Base-by-base conservation (phyloP, 495 filamentous ascomycete genomes). In the Rhypophila decipiens region DNA sequence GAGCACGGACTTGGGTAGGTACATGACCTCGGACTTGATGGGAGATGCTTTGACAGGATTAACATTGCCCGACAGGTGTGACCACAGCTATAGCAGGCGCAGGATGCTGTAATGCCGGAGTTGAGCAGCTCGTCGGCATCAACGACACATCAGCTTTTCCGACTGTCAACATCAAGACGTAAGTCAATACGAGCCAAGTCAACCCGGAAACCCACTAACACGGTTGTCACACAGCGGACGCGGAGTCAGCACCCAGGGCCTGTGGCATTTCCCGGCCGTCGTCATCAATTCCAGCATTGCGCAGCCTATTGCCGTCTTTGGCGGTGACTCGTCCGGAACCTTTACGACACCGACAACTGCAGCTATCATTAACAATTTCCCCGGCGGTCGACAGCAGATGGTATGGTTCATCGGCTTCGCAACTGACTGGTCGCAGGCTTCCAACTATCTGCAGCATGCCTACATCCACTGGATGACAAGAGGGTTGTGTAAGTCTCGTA, bases 381-480 rank as follows among this genome's bases (percentile, higher is more conserved):
- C 81, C 46, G 60, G 61, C 38, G 74, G 74, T 21, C 68, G 78
- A 39, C 66, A 83, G 62, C 76, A 84, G 59, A 79, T 82, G 78
- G 78, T 72, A 0, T 82, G 79, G 63, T 81, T 80, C 64, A 72
- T 76, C 33, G 54, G 57, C 15, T 77, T 75, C 47, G 76, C 76
- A 29, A 74, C 75, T 5, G 71, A 69, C 44, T 83, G 79, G 78
- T 72, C 73, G 49, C 56, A 66, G 12, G 69, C 77, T 8, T 77
- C 72, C 53, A 80, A 69, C 54, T 77, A 67, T 47, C 58, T 83
- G 48, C 76, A 80, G 59, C 80, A 84, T 60, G 74, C 75, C n/a
- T 82, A 75, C 74, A 80, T 84, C 48, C 72, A 74, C 51, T 84
- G 78, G 78, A 57, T 80, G 10, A 80, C 77, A 13, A 68, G 76